These are phyloP conservation scores for Lachancea nothofagi DNA, from an alignment of 805 yeast species.

Conservation along the genomic window DNA sequence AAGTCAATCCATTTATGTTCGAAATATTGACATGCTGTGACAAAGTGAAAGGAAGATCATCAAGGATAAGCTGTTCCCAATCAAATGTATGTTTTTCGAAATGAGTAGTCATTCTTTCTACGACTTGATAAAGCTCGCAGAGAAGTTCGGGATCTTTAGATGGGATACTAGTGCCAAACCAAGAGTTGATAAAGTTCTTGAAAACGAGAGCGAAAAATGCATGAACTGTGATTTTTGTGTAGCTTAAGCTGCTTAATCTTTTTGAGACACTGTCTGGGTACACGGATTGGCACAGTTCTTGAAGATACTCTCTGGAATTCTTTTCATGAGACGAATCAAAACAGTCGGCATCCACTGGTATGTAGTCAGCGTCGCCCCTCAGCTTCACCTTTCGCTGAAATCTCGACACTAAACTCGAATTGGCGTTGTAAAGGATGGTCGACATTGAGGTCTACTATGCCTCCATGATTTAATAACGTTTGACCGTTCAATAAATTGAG, in stretches of 20 bases:
- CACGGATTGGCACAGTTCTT: slow-evolving; percentile 24
- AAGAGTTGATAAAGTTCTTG: slow-evolving; percentile 24
- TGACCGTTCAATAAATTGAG: neutral
- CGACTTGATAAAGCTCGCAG: neutral
- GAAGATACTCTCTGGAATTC: slow-evolving; percentile 23
- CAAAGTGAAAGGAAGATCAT: slow-evolving; percentile 27
- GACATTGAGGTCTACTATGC: slow-evolving; percentile 14
- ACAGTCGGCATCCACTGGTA: slow-evolving; percentile 11
- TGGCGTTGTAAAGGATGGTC: slow-evolving; percentile 28
- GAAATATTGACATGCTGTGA: slow-evolving; percentile 16
- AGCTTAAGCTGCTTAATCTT: slow-evolving; percentile 11
- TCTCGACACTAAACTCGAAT: slow-evolving; percentile 25
- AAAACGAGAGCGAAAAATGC: slow-evolving; percentile 25
- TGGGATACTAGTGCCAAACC: slow-evolving; percentile 32
- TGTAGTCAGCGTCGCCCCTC: slow-evolving; percentile 2
- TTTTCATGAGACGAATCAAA: slow-evolving; percentile 18
- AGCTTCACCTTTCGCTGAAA: slow-evolving; percentile 21
- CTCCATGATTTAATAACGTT: neutral
- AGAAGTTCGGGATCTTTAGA: slow-evolving; percentile 23
- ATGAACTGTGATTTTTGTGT: slow-evolving; percentile 15
- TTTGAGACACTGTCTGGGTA: slow-evolving; percentile 20
- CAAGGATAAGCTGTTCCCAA: slow-evolving; percentile 17
- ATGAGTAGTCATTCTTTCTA: neutral
- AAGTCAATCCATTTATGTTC: neutral
- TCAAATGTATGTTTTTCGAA: slow-evolving; percentile 7